phyloP scores from a whole-genome alignment of 768 basidiomycete genomes.

The Mycena chlorophos region DNA sequence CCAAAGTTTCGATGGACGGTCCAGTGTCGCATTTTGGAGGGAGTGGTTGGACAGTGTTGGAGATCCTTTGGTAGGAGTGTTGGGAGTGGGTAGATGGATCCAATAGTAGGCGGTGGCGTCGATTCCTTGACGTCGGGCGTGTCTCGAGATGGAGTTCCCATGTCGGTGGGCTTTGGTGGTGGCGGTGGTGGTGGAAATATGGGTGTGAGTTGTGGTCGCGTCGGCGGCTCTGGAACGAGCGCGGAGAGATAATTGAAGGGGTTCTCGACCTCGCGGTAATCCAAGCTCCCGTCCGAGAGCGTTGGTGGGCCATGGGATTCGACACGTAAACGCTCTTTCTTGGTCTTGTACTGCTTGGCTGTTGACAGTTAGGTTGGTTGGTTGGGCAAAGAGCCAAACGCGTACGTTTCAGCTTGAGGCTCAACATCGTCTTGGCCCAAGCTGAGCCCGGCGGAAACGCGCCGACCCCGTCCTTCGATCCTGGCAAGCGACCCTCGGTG shows the following conservation, averaged over 20 bases:
- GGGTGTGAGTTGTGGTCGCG: conserved; percentile 58
- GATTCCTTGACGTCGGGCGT: conserved; percentile 25
- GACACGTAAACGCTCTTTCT: conserved; percentile 76
- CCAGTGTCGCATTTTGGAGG: conserved; percentile 58
- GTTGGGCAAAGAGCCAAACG: not conserved
- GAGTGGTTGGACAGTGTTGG: conserved; percentile 2
- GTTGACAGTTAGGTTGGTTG: not conserved
- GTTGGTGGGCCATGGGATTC: conserved; percentile 76
- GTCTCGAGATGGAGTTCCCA: conserved; percentile 26
- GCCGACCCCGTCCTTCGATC: conserved; percentile 73
- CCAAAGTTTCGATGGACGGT: conserved; percentile 50
- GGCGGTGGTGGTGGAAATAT: conserved; percentile 38
- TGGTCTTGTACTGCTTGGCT: conserved; percentile 80
- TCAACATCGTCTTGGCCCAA: conserved; percentile 71
- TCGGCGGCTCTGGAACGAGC: conserved; percentile 57
- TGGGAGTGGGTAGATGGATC: conserved; percentile 23
- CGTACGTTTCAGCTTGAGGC: conserved; percentile 72
- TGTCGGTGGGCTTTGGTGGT: no score
- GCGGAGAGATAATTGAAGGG: conserved; percentile 68
- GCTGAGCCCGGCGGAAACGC: conserved; percentile 70
- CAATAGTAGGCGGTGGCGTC: conserved; percentile 8
- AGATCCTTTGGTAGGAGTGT: conserved; percentile 12
- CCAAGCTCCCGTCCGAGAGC: conserved; percentile 73
- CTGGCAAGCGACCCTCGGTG: conserved; percentile 70
- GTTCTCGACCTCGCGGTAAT: conserved; percentile 74